Base-by-base conservation (phyloP, 2,329 filamentous ascomycete genomes). In the Alternaria atra region DNA sequence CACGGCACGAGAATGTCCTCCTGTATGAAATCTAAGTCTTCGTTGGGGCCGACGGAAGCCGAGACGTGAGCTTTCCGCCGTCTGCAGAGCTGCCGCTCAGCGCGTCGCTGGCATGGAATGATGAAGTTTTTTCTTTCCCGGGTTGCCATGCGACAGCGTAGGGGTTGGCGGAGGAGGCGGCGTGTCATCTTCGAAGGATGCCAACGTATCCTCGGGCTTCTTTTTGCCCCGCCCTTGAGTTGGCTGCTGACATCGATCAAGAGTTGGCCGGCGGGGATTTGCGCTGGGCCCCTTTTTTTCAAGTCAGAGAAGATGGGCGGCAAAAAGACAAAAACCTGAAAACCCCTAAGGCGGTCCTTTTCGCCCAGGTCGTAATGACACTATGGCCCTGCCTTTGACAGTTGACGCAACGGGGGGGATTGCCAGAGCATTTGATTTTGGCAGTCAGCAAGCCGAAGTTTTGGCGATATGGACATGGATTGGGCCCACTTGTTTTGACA, bases 381-480 rank as follows among this genome's bases (percentile, higher is more conserved):
- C 2, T 55, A 10, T 71, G 30, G 20, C 64, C 59, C 32, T 66
- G 64, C 29, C 68, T 69, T 27, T 65, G 58, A 57, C 77, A 80
- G n/a, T 74, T 71, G 13, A 63, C 61, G 57, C 77, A 80, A 3
- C 58, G 48, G 5, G 77, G 77, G 20, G 64, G 64, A 30, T 71
- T 57, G 5, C 77, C 78, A 55, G 72, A 75, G 55, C 77, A 80
- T 53, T 74, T 77, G 44, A 76, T 63, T 67, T 70, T 77, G n/a
- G 17, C 29, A 12, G 46, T 63, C 39, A 65, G 60, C 52, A 17
- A n/a, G 30, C 43, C 17, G 42, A 35, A 32, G 44, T n/a, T 17
- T 42, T 40, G 7, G 35, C 37, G 42, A 47, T 25, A 5, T 35
- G 8, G 20, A 50, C 32, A 25, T 25, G 46, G 25, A 20, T 23